These are phyloP conservation scores for Leccinum incarnatum DNA, from an alignment of 768 basidiomycete species.

Conservation along the genomic window DNA sequence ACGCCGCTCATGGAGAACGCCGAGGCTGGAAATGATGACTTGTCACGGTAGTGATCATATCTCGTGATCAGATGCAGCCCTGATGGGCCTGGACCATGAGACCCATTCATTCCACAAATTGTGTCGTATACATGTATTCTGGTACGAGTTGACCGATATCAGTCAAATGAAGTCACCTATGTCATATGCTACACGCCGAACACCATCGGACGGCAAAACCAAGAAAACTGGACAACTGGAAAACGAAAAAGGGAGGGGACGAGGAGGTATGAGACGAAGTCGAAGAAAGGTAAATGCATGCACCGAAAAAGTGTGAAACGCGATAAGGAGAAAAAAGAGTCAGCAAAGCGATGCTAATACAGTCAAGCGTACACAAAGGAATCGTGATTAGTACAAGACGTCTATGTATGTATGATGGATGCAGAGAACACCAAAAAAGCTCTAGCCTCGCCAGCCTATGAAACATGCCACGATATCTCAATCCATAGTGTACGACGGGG, in stretches of 20 bases:
- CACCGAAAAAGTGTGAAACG: background rate
- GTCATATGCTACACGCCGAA: background rate
- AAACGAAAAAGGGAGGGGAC: background rate
- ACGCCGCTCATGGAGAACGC: no score
- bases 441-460: slow-evolving; percentile 2
- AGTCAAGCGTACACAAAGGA: background rate
- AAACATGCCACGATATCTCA: slow-evolving; percentile 6
- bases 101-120: no score
- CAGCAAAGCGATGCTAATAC: background rate
- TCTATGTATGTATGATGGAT: background rate
- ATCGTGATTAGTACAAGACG: slow-evolving; percentile 11
- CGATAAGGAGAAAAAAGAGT: background rate
- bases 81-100: no score
- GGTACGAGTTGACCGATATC: background rate
- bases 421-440: background rate
- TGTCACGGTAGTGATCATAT: no score
- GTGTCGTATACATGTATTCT: no score
- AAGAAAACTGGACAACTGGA: background rate
- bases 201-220: background rate
- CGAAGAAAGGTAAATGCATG: background rate
- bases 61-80: no score
- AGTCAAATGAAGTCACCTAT: background rate
- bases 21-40: no score
- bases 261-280: background rate
- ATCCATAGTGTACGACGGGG: background rate